Evolutionary conservation across 768 basidiomycete genomes (phyloP).

Genomic region (Xerocomellus amylosporus): DNA sequence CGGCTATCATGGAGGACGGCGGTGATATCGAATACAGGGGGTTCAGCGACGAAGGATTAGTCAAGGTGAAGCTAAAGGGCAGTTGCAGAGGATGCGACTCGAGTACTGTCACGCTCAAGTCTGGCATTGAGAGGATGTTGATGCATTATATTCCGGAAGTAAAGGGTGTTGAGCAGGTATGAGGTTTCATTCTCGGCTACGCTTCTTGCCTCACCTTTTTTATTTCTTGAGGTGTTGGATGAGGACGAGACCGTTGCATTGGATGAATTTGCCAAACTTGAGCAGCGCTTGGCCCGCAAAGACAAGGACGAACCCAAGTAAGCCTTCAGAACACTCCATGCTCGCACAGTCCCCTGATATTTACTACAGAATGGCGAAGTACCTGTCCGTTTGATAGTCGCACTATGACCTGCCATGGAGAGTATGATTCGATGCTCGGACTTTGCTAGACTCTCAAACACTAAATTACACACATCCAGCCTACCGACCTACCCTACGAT

Average conservation of each 20-base stretch:
- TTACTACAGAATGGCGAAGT: slow-evolving; percentile 65
- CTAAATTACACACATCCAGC: neutral
- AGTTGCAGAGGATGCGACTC: slow-evolving; percentile 95
- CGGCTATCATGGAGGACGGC: slow-evolving; percentile 98
- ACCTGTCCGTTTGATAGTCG: slow-evolving; percentile 65
- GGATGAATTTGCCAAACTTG: slow-evolving; percentile 87
- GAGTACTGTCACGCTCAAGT: slow-evolving; percentile 93
- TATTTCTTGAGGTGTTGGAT: slow-evolving; percentile 67
- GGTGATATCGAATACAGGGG: slow-evolving; percentile 97
- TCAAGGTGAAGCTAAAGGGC: slow-evolving; percentile 90
- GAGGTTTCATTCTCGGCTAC: neutral
- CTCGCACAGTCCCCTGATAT: slow-evolving; percentile 4
- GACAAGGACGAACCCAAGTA: slow-evolving; percentile 45
- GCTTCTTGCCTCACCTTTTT: slow-evolving; percentile 5
- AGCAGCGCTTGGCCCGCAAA: slow-evolving; percentile 56
- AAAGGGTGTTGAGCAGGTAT: slow-evolving; percentile 84
- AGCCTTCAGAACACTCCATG: slow-evolving; percentile 27
- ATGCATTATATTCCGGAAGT: slow-evolving; percentile 99
- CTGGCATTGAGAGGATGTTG: slow-evolving; percentile 96
- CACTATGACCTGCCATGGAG: neutral
- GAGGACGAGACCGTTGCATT: slow-evolving; percentile 85
- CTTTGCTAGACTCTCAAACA: neutral
- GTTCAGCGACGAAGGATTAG: slow-evolving; percentile 79
- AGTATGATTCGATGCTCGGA: neutral
- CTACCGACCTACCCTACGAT: neutral